Base-by-base conservation (phyloP, 23 red algal species). In the Pyropia haitanensis region DNA sequence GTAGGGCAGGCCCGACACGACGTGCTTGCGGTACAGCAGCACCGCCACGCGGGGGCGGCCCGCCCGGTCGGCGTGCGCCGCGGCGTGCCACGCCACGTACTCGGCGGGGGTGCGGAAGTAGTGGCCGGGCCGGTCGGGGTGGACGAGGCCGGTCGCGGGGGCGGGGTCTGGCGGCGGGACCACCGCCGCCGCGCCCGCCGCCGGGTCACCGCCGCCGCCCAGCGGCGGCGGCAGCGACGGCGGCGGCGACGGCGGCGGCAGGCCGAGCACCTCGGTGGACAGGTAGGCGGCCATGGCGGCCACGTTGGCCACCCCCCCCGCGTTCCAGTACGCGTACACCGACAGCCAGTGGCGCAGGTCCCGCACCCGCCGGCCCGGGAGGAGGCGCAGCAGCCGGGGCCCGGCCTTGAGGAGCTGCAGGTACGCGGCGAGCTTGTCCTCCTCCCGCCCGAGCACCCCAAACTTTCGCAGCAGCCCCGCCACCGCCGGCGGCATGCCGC, bases 251-350 rank as follows among this genome's bases (percentile, higher is more conserved):
- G 63, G 6, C 21, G 57, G 57, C 18, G 63, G 56, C 27, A 64
- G 66, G 3, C 60, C 53, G 49, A 87, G n/a, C 10, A 87, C 56
- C 4, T 87, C 53, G 2, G 33, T 58, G 14, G 71, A 69, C 22
- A 87, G 49, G 61, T 87, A 87, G 46, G 60, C 61, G 13, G 29
- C 48, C 81, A 87, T 75, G 21, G 70, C 44, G n/a, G 75, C 81
- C 39, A 87, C 64, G 65, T 87, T 87, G 21, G 73, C 71, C 13
- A 75, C 69, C 15, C 81, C 81, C 14, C 81, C 81, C 0, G 56
- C 81, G 30, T 87, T 87, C 81, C 81, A 87, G 27, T 74, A 74
- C 20, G 81, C 71, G 27, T 87, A 87, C 15, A 87, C 81, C 17
- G 70, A 56, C 2, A 87, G 70, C 81, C 81, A 87, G 23, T 68